Base-by-base conservation (phyloP, 1,284 basidiomycete species). In the Volvariella surrecta region DNA sequence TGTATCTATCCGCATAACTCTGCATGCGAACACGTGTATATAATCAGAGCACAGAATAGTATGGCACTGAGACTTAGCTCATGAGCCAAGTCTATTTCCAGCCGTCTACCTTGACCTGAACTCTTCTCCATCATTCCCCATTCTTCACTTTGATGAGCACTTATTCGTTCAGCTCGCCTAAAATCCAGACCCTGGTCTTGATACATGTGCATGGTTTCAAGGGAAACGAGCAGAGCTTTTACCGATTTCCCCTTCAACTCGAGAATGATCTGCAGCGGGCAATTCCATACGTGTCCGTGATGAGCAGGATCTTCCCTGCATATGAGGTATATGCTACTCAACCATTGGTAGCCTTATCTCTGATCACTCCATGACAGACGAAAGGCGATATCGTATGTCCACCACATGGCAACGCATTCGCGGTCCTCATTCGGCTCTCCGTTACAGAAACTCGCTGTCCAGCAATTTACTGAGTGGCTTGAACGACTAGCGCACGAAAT, bases 401-500 rank as follows among this genome's bases (percentile, higher is more conserved):
- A 40, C 41, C 38, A 42, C 49, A 32, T 41, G 11, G 35, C 10
- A 9, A 24, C 28, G 24, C 20, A 24, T 32, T 41, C 22, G n/a
- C 7, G 20, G 38, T 17, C 24, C 35, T 24, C 19, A 37, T 42
- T n/a, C n/a, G n/a, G n/a, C n/a, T n/a, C n/a, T n/a, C 9, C 45
- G 35, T 13, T 20, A 21, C 52, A 94, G 90, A 74, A 72, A 45
- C 82, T 82, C 55, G 89, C 91, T 15, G 84, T 89, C 1, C 74
- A 83, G 35, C 76, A 77, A 3, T 92, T 95, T 58, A 79, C 88
- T 13, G 89, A 93, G 54, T 95, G 91, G 91, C 74, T 95, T 32
- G 84, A 87, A 1, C 82, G 79, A 20, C 63, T 89, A 18, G 85
- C 82, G 2, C 84, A 92, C 13, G 73, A 87, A 57, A 76, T 74